Evolutionary conservation across 2,329 filamentous ascomycete species (phyloP), one percentile per base, ranked within the genome.

Genomic region (Xylariaceae sp.): DNA sequence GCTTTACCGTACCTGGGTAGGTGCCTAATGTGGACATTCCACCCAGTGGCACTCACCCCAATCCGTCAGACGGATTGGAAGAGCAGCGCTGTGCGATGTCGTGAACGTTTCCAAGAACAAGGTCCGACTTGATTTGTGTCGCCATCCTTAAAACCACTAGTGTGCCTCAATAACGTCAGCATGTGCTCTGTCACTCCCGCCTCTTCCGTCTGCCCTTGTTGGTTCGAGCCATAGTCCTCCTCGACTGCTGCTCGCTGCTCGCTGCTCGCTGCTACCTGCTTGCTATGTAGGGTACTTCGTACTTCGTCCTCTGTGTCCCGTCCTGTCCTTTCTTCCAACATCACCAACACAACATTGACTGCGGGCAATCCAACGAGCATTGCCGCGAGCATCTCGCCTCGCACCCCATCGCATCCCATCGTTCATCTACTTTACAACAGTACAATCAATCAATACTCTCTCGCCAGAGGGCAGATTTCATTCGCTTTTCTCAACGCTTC

Each of bases 401-500:
- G 23, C 23, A 30, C 8, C 37, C 9, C 37, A 54, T 42, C 37
- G 34, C 51, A 39, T 44, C 49, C 18, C 49, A 53, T 5, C 18
- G 13, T 8, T 18, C 53, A 2, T 35, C 45, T 42, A 48, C 37
- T 57, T 35, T 18, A 34, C 6, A 30, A 30, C 23, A 30, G 5
- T 30, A 30, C 23, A 30, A 30, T 30, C 23, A 30, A 4, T 30
- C 23, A 30, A 30, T 30, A 30, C 49, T 44, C 35, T 45, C 51
- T 51, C 58, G 52, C 56, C 56, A 56, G 55, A 53, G 53, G 53
- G 59, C 59, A 61, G 34, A 45, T 61, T 58, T 39, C 59, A 54
- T 61, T 61, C 59, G 59, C 59, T 61, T 59, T 55, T 48, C 48
- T 44, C 30, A 34, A 42, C 48, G 42, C 37, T 47, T 17, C 58